A percentile compares a stretch with the other conserved stretches of the same genome.
These are phyloP conservation scores for Calocera viscosa DNA, from an alignment of 768 basidiomycete genomes.

Conservation along the genomic window DNA sequence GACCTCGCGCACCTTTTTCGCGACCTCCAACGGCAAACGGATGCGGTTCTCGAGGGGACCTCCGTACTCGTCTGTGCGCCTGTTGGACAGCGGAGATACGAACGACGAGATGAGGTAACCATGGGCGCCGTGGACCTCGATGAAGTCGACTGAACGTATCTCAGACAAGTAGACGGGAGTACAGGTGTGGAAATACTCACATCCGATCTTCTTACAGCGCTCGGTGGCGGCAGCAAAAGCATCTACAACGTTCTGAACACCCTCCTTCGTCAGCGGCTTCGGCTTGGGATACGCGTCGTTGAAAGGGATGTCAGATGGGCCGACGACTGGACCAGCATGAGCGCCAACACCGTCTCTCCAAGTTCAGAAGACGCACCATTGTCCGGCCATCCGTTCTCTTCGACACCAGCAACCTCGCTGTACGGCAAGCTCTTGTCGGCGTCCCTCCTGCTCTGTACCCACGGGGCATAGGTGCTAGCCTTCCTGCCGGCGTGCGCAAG, in stretches of 20 bases:
- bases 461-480: conserved; percentile 46
- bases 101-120: conserved; percentile 59
- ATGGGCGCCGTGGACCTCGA: conserved; percentile 63
- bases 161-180: too few relatives aligned
- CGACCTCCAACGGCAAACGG: conserved; percentile 50
- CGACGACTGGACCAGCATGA: conserved; percentile 49
- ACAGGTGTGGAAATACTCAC: too few relatives aligned
- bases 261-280: conserved; percentile 41
- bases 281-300: conserved; percentile 42
- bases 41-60: conserved; percentile 62
- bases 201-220: conserved; percentile 49
- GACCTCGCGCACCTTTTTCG: conserved; percentile 38
- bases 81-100: conserved; percentile 62
- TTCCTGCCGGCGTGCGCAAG: not conserved
- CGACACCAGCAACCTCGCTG: conserved; percentile 31
- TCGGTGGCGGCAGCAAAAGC: conserved; percentile 46
- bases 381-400: conserved; percentile 61
- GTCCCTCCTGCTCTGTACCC: conserved; percentile 30
- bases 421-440: conserved; percentile 12
- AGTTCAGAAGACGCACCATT: conserved; percentile 32
- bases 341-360: not conserved
- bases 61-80: conserved; percentile 57
- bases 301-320: conserved; percentile 48
- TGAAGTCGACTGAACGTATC: conserved; percentile 60
- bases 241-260: conserved; percentile 45